phyloP scores from a whole-genome alignment of 768 basidiomycete genomes.

The Suillus cothurnatus region DNA sequence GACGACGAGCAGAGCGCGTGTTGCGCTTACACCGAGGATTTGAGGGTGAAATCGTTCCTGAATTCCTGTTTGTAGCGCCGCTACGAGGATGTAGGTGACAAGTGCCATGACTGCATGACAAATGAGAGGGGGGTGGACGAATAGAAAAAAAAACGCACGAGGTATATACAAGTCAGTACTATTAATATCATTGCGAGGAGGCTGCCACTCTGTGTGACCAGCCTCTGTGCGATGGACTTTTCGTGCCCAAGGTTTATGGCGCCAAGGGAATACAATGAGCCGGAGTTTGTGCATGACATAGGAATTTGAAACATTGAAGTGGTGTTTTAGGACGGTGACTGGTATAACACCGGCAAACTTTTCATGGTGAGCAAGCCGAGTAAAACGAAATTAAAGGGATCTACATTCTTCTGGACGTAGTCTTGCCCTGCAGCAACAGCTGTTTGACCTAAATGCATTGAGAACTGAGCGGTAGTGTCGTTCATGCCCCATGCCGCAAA shows the following conservation, averaged over 20 bases:
- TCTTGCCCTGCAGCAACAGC: constrained; percentile 94
- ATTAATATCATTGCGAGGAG: constrained; percentile 94
- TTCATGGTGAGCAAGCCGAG: constrained; percentile 11
- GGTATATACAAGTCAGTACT: constrained; percentile 98
- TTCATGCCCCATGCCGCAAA: constrained; percentile 85
- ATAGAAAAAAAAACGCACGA: constrained; percentile 43
- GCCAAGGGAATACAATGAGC: constrained; percentile 94
- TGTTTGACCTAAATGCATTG: constrained; percentile 91
- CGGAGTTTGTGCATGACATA: constrained; percentile 92
- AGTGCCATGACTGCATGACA: constrained; percentile 81
- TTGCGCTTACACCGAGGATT: constrained; percentile 84
- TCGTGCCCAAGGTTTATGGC: constrained; percentile 85
- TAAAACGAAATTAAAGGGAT: constrained; percentile 26
- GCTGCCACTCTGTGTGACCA: constrained; percentile 71
- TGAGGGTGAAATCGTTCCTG: constrained; percentile 84
- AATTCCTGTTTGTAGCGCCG: constrained; percentile 83
- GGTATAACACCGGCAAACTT: constrained; percentile 85
- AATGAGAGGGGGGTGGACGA: constrained; percentile 7
- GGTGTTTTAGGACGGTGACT: constrained; percentile 75
- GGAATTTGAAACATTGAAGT: constrained; percentile 95
- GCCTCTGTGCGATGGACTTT: constrained; percentile 66
- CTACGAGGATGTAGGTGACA: constrained; percentile 91
- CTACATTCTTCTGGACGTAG: constrained; percentile 92
- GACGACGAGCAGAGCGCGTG: constrained; percentile 82
- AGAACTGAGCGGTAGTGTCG: constrained; percentile 92